Evolutionary conservation across 768 basidiomycete genomes (phyloP), one percentile per base, ranked within the genome.

Genomic region (Collybia sp.): DNA sequence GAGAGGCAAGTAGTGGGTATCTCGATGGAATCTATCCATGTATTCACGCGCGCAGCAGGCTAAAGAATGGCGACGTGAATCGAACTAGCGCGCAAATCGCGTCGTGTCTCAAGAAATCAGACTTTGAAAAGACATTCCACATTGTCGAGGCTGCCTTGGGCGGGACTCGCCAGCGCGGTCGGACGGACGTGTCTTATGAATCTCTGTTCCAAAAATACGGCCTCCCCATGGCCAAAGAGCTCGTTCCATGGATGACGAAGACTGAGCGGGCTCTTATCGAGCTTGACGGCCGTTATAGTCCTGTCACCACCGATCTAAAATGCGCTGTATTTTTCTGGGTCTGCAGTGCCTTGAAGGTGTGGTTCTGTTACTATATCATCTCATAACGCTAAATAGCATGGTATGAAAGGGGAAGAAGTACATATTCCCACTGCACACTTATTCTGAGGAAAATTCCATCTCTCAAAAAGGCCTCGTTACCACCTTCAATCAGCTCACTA

Each of bases 281-380:
- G 15, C 54, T 53, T 19, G 51, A 58, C 12, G 47, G 35, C 53
- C 43, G 56, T 6, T 45, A 53, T 50, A 46, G 58, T 12, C 51
- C 54, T 36, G 53, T 54, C 6, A 58, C 53, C 36, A 40, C 48
- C 4, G 50, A 63, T n/a, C 49, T 70, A 31, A 63, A 54, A 34
- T 70, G 66, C 38, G 67, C 66, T 3, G 54, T 77, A 3, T 79
- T 75, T 53, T 70, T 64, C 43, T 79, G 76, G 77, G 63, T 70
- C 2, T 73, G 63, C 41, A 65, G 65, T 34, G 39, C 65, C 32
- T 57, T 68, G 30, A 67, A 68, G 55, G 76, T 76, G 35, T 36
- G 61, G 43, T 11, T 30, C 38, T 1, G n/a, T 44, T 34, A 35
- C 1, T 38, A 18, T 6, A 37, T 37, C 10, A 37, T 4, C 3